Evolutionary conservation across 2,329 filamentous ascomycete genomes (phyloP), one percentile per base, ranked within the genome.

Genomic region (Beauveria pseudobassiana): DNA sequence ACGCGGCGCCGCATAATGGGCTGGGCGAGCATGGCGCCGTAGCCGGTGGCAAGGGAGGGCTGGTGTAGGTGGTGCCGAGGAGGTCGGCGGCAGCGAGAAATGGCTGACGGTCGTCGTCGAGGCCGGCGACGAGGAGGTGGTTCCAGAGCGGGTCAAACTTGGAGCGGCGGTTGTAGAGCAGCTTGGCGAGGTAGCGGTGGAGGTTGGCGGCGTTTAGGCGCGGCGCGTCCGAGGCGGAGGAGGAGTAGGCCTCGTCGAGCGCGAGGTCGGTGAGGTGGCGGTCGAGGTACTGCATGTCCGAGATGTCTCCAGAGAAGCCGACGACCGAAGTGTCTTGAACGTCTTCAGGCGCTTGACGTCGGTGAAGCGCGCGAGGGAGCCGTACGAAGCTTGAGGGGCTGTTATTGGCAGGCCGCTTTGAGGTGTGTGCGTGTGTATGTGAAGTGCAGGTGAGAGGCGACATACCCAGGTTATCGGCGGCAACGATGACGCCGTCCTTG

Each of bases 111-210:
- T 87, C 81, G 67, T 87, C 87, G 75, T 96, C 91, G 68, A 98
- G 82, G 28, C 95, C 95, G 57, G 89, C 93, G 58, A 99, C 90
- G 50, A 99, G 85, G 64, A 99, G 80, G 73, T 93, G 88, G 79
- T 98, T 99, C 95, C 95, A 99, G 64, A 99, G 84, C 12, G 95
- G 95, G 79, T 99, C 91, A 82, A 99, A 96, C 73, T 96, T 90
- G 72, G 88, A 91, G 71, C 95, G 91, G 68, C 95, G 91, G 78
- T 89, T 88, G 84, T 99, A 99, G 76, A 99, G 87, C 67, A 98
- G 89, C 81, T 98, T 97, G 71, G 90, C 84, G 63, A 99, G 87
- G 78, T 98, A 99, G 75, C 90, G 96, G 83, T 98, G 93, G 67
- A 99, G 86, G 78, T 97, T 97, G 75, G 90, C 89, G 62, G 95